Conservation (phyloP, 2,329 filamentous ascomycete species). For the Zymoseptoria crescenta region DNA sequence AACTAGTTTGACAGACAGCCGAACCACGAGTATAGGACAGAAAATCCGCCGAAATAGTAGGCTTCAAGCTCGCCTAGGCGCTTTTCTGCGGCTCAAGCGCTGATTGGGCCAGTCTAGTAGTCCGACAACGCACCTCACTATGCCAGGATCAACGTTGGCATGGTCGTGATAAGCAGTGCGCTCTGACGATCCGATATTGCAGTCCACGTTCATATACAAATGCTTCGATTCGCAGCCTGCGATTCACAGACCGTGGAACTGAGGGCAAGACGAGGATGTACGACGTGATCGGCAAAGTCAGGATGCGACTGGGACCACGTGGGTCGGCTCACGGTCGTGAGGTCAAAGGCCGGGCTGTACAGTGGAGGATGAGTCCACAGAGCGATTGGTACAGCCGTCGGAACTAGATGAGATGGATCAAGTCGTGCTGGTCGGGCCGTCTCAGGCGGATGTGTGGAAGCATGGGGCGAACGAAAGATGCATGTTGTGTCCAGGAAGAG, state of each 20-base stretch:
- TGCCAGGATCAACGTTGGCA: background rate
- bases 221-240: background rate
- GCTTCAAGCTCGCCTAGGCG: background rate
- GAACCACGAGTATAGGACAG: background rate
- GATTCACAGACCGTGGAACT: background rate
- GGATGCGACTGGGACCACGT: background rate
- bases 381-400: background rate
- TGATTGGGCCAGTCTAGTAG: background rate
- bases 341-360: background rate
- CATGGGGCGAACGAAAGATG: background rate
- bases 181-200: background rate
- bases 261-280: background rate
- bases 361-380: background rate
- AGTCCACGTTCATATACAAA: background rate
- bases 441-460: background rate
- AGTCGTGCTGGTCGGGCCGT: background rate
- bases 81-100: background rate
- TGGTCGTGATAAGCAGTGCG: background rate
- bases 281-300: background rate
- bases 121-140: background rate
- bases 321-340: background rate
- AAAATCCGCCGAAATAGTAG: background rate
- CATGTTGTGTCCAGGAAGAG: background rate
- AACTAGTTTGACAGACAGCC: background rate
- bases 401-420: background rate